phyloP scores from a whole-genome alignment of 345 rosid genomes.

The Litchi chinensis region DNA sequence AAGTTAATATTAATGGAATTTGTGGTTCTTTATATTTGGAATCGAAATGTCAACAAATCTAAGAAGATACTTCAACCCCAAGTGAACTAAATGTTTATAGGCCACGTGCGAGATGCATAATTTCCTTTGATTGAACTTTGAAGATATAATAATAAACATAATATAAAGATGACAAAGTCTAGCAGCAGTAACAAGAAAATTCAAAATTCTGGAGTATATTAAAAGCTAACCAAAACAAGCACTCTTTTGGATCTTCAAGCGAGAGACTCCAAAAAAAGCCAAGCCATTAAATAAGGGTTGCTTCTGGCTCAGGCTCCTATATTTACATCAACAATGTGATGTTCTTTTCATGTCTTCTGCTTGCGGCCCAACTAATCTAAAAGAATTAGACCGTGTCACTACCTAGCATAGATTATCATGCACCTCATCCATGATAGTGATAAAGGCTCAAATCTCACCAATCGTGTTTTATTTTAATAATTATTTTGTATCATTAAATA shows the following conservation, averaged over 20 bases:
- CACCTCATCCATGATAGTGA: too few relatives aligned
- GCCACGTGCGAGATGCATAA: neutral
- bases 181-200: neutral
- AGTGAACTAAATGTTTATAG: neutral
- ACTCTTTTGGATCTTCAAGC: neutral
- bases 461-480: too few relatives aligned
- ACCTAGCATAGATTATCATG: too few relatives aligned
- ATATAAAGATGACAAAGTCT: neutral
- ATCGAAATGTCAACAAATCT: too few relatives aligned
- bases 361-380: too few relatives aligned
- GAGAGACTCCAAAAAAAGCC: slow-evolving; percentile 4
- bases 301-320: neutral
- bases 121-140: neutral
- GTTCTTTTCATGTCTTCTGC: too few relatives aligned
- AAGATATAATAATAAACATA: neutral
- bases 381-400: too few relatives aligned
- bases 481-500: too few relatives aligned
- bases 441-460: too few relatives aligned
- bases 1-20: too few relatives aligned
- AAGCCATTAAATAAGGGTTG: neutral
- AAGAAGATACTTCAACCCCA: neutral
- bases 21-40: too few relatives aligned
- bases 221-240: slow-evolving; percentile 7
- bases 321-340: neutral
- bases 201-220: neutral